Percentiles rank a stretch among this genome's conserved stretches.
Conservation (phyloP, 1,284 basidiomycete species). For the Uromyces viciae-fabae region DNA sequence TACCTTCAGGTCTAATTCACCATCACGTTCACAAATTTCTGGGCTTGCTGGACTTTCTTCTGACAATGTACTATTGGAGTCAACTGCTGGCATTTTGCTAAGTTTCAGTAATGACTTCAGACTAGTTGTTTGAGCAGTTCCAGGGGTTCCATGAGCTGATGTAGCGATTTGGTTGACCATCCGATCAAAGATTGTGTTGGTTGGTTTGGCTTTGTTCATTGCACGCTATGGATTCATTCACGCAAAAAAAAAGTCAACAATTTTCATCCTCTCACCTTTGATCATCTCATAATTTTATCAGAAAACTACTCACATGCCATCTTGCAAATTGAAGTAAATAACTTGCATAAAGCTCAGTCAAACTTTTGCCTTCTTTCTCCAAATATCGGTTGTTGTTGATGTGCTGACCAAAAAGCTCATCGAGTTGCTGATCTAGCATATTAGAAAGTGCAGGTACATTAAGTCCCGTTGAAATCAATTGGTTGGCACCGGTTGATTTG, state of each 20-base stretch:
- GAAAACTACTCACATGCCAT: slow-evolving; percentile 69
- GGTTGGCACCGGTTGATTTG: not conserved
- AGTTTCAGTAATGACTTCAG: slow-evolving; percentile 59
- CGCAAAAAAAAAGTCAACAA: not conserved
- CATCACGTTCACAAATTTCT: slow-evolving; percentile 75
- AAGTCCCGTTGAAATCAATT: slow-evolving; percentile 47
- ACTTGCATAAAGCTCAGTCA: slow-evolving; percentile 75
- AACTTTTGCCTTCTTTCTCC: slow-evolving; percentile 81
- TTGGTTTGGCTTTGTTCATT: slow-evolving; percentile 72
- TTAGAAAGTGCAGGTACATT: slow-evolving; percentile 61
- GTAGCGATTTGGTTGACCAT: slow-evolving; percentile 75
- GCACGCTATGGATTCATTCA: slow-evolving; percentile 24
- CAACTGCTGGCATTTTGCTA: slow-evolving; percentile 54
- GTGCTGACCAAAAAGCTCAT: slow-evolving; percentile 93
- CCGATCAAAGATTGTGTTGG: slow-evolving; percentile 74
- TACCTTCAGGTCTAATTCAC: slow-evolving; percentile 67
- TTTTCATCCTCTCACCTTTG: not conserved
- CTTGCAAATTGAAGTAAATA: slow-evolving; percentile 74
- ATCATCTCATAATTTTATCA: slow-evolving; percentile 60
- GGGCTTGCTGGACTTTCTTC: slow-evolving; percentile 45
- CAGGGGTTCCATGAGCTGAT: slow-evolving; percentile 29
- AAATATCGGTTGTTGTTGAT: slow-evolving; percentile 82
- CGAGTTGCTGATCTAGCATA: slow-evolving; percentile 91
- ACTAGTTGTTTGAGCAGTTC: slow-evolving; percentile 30
- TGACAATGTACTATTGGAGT: slow-evolving; percentile 50